These are phyloP conservation scores for Pyrenochaeta sp. DNA, from an alignment of 2,329 filamentous ascomycete genomes.

Conservation along the genomic window DNA sequence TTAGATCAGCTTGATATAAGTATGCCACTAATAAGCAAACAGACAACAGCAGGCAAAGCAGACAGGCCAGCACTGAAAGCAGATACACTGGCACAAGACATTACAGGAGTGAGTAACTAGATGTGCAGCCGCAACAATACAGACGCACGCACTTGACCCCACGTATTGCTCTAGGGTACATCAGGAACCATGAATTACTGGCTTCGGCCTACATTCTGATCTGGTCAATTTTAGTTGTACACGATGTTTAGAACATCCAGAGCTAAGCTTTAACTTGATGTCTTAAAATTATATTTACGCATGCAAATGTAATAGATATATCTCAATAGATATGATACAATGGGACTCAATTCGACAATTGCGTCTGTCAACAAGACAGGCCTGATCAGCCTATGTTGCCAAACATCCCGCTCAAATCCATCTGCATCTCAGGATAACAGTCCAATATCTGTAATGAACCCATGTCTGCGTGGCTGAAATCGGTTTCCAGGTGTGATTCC, in stretches of 20 bases:
- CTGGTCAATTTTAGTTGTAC: too few relatives aligned
- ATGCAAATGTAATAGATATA: too few relatives aligned
- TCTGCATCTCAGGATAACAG: conserved; percentile 12
- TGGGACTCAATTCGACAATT: too few relatives aligned
- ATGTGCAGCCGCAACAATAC: neutral
- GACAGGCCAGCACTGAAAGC: conserved; percentile 32
- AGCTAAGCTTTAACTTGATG: too few relatives aligned
- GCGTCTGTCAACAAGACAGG: conserved; percentile 1
- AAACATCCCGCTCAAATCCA: neutral
- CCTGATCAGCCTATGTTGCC: neutral
- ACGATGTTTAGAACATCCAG: too few relatives aligned
- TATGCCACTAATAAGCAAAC: neutral
- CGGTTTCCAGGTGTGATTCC: conserved; percentile 2
- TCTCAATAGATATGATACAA: too few relatives aligned
- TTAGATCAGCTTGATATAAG: neutral
- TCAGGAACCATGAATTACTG: too few relatives aligned
- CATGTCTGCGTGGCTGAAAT: neutral
- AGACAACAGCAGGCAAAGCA: conserved; percentile 36
- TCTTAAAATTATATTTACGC: too few relatives aligned
- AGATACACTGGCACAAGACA: conserved; percentile 19
- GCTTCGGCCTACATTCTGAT: too few relatives aligned
- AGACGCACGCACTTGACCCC: too few relatives aligned
- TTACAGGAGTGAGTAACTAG: conserved; percentile 18
- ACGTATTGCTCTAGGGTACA: neutral
- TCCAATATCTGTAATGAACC: conserved; percentile 10